phyloP scores from a whole-genome alignment of 2,329 filamentous ascomycete genomes.

The Fusarium pseudonygamai region DNA sequence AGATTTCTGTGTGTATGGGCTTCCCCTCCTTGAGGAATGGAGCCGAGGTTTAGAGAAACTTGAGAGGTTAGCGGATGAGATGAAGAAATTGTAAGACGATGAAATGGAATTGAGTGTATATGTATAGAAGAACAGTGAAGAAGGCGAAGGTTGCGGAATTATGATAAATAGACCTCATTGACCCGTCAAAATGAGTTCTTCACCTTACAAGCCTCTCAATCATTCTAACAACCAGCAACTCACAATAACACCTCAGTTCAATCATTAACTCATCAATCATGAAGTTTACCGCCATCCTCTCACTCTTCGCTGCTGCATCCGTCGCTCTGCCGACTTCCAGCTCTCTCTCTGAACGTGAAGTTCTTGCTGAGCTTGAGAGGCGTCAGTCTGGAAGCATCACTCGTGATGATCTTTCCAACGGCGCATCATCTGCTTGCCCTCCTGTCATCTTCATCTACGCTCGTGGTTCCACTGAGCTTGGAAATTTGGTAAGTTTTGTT shows the following conservation, averaged over 20 bases:
- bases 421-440: conserved; percentile 46
- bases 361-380: background rate
- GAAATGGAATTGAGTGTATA: rapidly evolving
- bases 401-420: conserved; percentile 44
- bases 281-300: conserved; percentile 24
- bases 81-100: background rate
- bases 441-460: conserved; percentile 52
- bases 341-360: conserved; percentile 1
- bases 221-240: background rate
- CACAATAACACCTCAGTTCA: too few species aligned
- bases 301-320: conserved; percentile 18
- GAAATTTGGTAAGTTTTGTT: conserved; percentile 47
- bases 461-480: conserved; percentile 50
- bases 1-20: background rate
- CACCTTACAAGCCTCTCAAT: background rate
- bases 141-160: background rate
- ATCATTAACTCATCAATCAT: background rate
- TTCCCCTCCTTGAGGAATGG: background rate
- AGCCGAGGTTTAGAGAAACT: conserved; percentile 3
- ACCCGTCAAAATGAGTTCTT: background rate
- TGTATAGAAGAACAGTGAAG: too few species aligned
- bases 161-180: conserved; percentile 1
- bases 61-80: background rate
- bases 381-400: conserved; percentile 26
- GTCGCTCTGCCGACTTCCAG: conserved; percentile 9